Base-by-base conservation (phyloP, 192 early-diverging fungal genomes). In the Umbelopsis vinacea region DNA sequence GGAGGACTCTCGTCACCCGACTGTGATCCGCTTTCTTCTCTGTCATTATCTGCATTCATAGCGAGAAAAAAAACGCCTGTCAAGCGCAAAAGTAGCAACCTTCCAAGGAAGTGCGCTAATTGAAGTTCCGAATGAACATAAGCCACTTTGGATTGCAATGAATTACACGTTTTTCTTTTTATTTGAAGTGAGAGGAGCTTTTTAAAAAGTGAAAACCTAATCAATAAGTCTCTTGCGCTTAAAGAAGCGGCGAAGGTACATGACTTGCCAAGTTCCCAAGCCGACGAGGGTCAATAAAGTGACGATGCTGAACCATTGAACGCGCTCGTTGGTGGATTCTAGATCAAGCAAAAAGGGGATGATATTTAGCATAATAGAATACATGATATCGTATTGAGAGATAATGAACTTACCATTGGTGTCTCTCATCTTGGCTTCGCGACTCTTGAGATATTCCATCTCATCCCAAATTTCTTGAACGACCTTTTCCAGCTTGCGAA, bases 281-380 rank as follows among this genome's bases (percentile, higher is more conserved):
- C 81, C 77, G 35, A 94, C 79, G 26, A 96, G 74, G 35, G 89
- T 83, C 57, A 92, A 77, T 70, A 98, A 85, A 12, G 93, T 90
- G 23, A 93, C 71, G 6, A 92, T 85, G 73, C 89, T 91, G 73
- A 96, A 89, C 82, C 89, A 91, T 74, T 92, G 84, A 21, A 98
- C 94, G 40, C 94, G 87, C 21, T 89, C 86, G 79, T 98, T 98
- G 52, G 95, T 97, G 0, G 91, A 88, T 88, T 98, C 95, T 89
- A 67, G 35, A n/a, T 12, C 67, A 8, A 72, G 37, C 14, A 66
- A 37, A 33, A 37, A 15, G 26, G 75, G 8, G 6, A 35, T 29
- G 57, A 68, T 40, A 46, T 46, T 17, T 47, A 72, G 45, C 2
- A 54, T 54, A 24, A 4, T 5, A 50, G 24, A 19, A 22, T 26